Conservation (phyloP, 805 yeast genomes). For the Saturnispora dispora region DNA sequence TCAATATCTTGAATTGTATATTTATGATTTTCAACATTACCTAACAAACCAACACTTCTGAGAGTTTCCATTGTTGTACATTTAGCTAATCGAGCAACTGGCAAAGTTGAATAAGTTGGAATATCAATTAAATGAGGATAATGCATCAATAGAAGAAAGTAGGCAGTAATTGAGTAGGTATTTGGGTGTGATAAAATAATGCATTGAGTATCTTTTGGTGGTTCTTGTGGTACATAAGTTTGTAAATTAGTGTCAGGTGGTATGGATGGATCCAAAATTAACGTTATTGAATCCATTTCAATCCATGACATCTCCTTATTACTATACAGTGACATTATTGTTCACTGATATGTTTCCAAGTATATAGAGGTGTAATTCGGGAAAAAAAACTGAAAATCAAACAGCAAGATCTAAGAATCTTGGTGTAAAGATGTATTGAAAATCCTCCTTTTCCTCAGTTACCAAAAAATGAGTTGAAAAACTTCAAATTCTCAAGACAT, state of each 20-base stretch:
- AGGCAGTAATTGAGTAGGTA: slow-evolving; percentile 71
- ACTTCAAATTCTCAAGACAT: not conserved
- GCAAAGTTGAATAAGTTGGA: slow-evolving; percentile 83
- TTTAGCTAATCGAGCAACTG: slow-evolving; percentile 79
- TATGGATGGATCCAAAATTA: not conserved
- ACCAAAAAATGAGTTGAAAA: not conserved
- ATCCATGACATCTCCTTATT: not conserved
- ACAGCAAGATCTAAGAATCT: not conserved
- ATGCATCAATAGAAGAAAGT: slow-evolving; percentile 50
- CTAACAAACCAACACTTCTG: slow-evolving; percentile 61
- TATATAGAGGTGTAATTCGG: too few species aligned
- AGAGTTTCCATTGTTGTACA: slow-evolving; percentile 79
- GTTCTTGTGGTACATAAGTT: slow-evolving; percentile 15
- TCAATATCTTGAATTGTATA: slow-evolving; percentile 23
- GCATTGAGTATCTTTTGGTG: not conserved
- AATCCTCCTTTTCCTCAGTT: not conserved
- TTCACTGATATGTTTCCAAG: not conserved
- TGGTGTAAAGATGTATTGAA: not conserved
- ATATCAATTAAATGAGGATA: slow-evolving; percentile 54
- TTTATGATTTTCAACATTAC: slow-evolving; percentile 54
- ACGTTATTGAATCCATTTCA: not conserved
- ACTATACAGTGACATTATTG: not conserved
- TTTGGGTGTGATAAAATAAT: slow-evolving; percentile 83
- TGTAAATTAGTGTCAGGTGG: slow-evolving; percentile 2
- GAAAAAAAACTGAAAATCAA: not conserved